Percentiles rank a stretch among this genome's conserved stretches.
These are phyloP conservation scores for Umbelopsis sp. DNA, from an alignment of 192 early-diverging fungal genomes.

Conservation along the genomic window DNA sequence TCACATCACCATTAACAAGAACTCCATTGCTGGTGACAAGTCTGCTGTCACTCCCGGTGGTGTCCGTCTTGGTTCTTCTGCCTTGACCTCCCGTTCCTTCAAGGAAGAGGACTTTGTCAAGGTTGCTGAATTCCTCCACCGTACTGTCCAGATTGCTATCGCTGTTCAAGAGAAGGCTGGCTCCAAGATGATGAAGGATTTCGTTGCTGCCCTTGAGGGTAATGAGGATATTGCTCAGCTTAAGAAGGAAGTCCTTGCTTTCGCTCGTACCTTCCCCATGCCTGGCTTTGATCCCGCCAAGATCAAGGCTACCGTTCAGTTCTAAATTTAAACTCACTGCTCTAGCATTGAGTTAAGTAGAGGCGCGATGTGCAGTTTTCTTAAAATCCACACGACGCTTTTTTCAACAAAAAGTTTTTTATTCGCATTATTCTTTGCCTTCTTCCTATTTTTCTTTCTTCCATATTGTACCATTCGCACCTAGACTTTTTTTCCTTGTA, in stretches of 20 bases:
- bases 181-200: slow-evolving; percentile 97
- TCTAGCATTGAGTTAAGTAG: neutral
- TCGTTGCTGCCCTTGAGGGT: slow-evolving; percentile 79
- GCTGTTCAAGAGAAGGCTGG: slow-evolving; percentile 85
- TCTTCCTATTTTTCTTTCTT: neutral
- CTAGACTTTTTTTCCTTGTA: slow-evolving; percentile 16
- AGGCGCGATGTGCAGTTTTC: slow-evolving; percentile 19
- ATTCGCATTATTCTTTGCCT: neutral
- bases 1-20: slow-evolving; percentile 99
- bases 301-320: slow-evolving; percentile 35
- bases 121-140: slow-evolving; percentile 96
- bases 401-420: slow-evolving; percentile 19
- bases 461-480: slow-evolving; percentile 16
- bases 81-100: slow-evolving; percentile 95
- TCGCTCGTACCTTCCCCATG: slow-evolving; percentile 96
- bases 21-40: slow-evolving; percentile 96
- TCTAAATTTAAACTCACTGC: neutral
- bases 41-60: slow-evolving; percentile 97
- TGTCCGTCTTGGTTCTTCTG: slow-evolving; percentile 93
- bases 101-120: slow-evolving; percentile 97
- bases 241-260: slow-evolving; percentile 86
- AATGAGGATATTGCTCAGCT: slow-evolving; percentile 82
- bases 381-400: slow-evolving; percentile 19
- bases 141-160: slow-evolving; percentile 86
- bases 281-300: slow-evolving; percentile 68